Evolutionary conservation across 2,329 filamentous ascomycete genomes (phyloP), one percentile per base, ranked within the genome.

Genomic region (Calonectria henricotiae): DNA sequence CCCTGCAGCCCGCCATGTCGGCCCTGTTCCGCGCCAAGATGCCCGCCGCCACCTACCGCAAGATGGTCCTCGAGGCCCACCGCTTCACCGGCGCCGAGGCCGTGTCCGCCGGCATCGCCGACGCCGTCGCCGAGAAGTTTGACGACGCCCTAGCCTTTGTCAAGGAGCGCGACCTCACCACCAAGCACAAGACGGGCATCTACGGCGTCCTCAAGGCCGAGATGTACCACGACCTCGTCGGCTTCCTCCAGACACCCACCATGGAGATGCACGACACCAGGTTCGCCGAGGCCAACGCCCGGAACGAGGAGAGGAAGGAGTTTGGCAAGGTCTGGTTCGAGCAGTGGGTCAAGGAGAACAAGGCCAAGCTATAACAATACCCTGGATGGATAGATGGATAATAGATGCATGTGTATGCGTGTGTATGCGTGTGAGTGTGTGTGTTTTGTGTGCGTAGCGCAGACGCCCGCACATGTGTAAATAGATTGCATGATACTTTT

Each of bases 181-280:
- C 85, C 32, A 94, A 93, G 85, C 87, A 87, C 0, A 86, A 88
- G 73, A 89, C 87, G 39, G 90, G 90, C 12, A 89, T 93, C 30
- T 96, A 94, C 79, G 91, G 92, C 3, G 78, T 86, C 65, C 83
- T 96, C 79, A 96, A 95, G 86, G 84, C 86, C 71, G 93, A 95
- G 83, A 92, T 96, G 89, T 94, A 92, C 81, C 86, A 89, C 25
- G 90, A 93, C 79, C 88, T 89, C 7, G 79, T 94, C 39, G 86
- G 81, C 17, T 84, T 90, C 75, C 79, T 95, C 73, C 87, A 87
- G 67, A 83, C 83, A 3, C 85, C 88, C 67, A 83, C 82, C 32
- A 83, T 86, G 74, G 88, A 86, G 35, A 80, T 78, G 39, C 85
- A 87, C 71, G 87, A 90, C 77, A 83, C 83, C 76, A 82, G 86